Conservation (phyloP, 805 yeast genomes). For the Sungouiozyma intestinalis region DNA sequence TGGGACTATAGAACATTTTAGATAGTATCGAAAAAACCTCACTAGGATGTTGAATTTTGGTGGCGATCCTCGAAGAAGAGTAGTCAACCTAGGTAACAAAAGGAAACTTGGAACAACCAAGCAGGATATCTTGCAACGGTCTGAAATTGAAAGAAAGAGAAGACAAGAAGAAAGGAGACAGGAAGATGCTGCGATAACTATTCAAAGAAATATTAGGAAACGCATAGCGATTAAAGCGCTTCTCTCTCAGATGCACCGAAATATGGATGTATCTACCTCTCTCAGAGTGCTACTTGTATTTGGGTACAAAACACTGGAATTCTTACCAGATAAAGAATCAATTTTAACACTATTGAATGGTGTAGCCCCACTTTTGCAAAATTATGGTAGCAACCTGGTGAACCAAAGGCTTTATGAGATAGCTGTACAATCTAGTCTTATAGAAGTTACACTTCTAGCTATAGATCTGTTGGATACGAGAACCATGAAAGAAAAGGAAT, state of each 20-base stretch:
- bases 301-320: not conserved
- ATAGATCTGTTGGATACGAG: not conserved
- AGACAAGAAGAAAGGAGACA: slow-evolving; percentile 48
- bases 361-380: not conserved
- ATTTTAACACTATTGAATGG: not conserved
- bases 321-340: not conserved
- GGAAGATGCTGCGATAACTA: slow-evolving; percentile 36
- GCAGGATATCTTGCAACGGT: slow-evolving; percentile 44
- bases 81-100: slow-evolving; percentile 50
- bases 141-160: slow-evolving; percentile 53
- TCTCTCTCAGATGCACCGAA: slow-evolving; percentile 13
- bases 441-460: not conserved
- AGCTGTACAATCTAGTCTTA: not conserved
- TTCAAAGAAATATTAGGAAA: slow-evolving; percentile 43
- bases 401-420: not conserved
- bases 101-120: slow-evolving; percentile 25
- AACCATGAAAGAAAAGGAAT: not conserved
- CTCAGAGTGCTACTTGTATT: not conserved
- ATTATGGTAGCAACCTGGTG: not conserved
- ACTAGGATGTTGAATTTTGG: slow-evolving; percentile 42
- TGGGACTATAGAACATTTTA: too few species aligned
- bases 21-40: too few species aligned
- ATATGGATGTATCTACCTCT: not conserved
- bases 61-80: slow-evolving; percentile 49
- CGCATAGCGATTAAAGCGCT: slow-evolving; percentile 26